phyloP scores from a whole-genome alignment of 345 rosid species.

The Abelmoschus esculentus region DNA sequence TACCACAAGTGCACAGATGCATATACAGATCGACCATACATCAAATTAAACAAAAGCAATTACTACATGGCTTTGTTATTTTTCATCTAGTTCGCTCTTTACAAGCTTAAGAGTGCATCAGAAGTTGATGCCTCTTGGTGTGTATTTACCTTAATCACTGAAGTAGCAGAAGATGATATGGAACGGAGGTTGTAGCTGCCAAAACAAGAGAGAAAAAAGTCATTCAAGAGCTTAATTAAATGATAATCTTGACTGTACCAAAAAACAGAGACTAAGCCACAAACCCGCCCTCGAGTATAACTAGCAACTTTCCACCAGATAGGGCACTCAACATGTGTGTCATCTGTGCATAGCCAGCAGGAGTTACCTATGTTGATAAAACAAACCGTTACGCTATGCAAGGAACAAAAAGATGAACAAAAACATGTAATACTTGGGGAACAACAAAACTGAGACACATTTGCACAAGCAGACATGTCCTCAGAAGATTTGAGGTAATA shows the following conservation, averaged over 20 bases:
- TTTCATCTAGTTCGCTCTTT: background rate
- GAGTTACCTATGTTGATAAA: slow-evolving; percentile 52
- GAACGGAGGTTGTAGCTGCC: slow-evolving; percentile 95
- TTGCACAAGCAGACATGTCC: background rate
- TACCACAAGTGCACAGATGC: background rate
- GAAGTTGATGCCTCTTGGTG: background rate
- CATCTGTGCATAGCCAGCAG: slow-evolving; percentile 85
- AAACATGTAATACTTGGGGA: background rate
- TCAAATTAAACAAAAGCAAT: background rate
- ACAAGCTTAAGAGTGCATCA: background rate
- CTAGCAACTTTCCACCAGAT: slow-evolving; percentile 77
- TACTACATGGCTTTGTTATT: background rate
- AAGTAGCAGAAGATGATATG: slow-evolving; percentile 89
- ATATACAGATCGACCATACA: background rate
- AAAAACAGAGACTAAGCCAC: slow-evolving; percentile 17
- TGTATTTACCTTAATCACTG: slow-evolving; percentile 72
- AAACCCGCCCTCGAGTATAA: slow-evolving; percentile 97
- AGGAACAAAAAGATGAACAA: background rate
- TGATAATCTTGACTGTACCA: slow-evolving; percentile 3
- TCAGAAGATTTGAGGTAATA: background rate
- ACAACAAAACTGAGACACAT: background rate
- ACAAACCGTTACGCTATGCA: background rate
- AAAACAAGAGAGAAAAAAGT: background rate
- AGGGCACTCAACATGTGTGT: slow-evolving; percentile 59
- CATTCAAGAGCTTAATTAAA: background rate